Conservation (phyloP, 306 rosid species). For the Fagus crenata region DNA sequence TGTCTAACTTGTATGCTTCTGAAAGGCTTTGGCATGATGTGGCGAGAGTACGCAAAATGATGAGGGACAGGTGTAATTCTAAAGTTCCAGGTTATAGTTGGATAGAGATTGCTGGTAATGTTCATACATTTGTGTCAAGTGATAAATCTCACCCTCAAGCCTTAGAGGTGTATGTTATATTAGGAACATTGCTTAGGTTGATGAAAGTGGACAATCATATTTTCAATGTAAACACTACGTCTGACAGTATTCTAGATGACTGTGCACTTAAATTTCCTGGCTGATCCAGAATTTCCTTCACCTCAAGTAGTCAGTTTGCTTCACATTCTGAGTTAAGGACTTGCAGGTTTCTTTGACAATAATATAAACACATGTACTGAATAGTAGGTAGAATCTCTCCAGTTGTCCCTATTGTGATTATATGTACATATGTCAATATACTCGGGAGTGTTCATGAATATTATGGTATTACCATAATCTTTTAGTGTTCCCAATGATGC, state of each 20-base stretch:
- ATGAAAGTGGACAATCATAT: slow-evolving; percentile 43
- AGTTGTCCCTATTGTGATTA: not conserved
- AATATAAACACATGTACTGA: not conserved
- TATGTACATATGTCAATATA: not conserved
- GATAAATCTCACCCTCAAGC: slow-evolving; percentile 50
- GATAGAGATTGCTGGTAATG: slow-evolving; percentile 53
- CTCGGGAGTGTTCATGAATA: not conserved
- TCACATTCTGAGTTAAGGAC: not conserved
- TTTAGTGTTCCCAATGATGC: not conserved
- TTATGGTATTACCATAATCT: not conserved
- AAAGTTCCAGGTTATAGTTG: slow-evolving; percentile 71
- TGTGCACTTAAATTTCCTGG: not conserved
- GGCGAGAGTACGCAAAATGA: slow-evolving; percentile 50
- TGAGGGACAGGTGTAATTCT: slow-evolving; percentile 37
- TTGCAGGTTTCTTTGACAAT: not conserved
- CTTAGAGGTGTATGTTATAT: slow-evolving; percentile 37
- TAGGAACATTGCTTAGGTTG: slow-evolving; percentile 41
- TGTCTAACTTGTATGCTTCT: slow-evolving; percentile 67
- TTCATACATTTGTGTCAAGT: slow-evolving; percentile 55
- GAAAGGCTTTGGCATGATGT: slow-evolving; percentile 63
- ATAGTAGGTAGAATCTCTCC: not conserved
- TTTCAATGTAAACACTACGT: not conserved
- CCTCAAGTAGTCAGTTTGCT: not conserved
- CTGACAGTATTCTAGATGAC: slow-evolving; percentile 1
- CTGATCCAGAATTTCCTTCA: not conserved